Base-by-base conservation (phyloP, 306 rosid genomes). In the Lathyrus aphaca region DNA sequence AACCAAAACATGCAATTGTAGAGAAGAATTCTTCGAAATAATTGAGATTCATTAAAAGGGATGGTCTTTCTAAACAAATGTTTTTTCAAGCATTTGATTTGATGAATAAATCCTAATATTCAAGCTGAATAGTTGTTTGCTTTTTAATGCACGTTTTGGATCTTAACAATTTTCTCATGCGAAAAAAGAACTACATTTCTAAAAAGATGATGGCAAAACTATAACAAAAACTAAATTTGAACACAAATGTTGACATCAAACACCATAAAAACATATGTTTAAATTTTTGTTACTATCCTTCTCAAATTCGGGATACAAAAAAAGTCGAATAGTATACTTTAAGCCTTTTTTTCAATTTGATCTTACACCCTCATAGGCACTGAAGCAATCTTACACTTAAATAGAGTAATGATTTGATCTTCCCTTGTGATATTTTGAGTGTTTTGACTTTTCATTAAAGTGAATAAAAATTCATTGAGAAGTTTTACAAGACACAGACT, bases 221-320 rank as follows among this genome's bases (percentile, higher is more conserved):
- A 1, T 23, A 25, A 25, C 29, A 25, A 25, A 25, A 25, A 25
- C 29, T 25, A 25, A 3, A 25, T 25, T 25, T 25, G 29, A 25
- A 25, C 29, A 25, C 29, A 25, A 25, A 25, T 25, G 29, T 25
- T 25, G 29, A 3, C 29, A 25, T 25, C 29, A 25, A 25, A 25
- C 29, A 25, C 29, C 29, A 25, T 25, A 25, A 1, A 25, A 25
- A 25, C 29, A 25, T 25, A 25, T 0, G 29, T 25, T 25, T 25
- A 3, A 25, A 25, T 25, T 25, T 25, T 25, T 21, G 2, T 21
- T 25, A 25, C 61, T 0, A 17, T 42, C 64, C 39, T 64, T 29
- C 69, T 68, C 63, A 49, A 46, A 69, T 23, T 50, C 18, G 49
- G 29, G 53, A 14, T 14, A 68, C 53, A 39, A 38, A 39, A 39